Conservation (phyloP, 2,329 filamentous ascomycete species). For the Colletotrichum sojae region DNA sequence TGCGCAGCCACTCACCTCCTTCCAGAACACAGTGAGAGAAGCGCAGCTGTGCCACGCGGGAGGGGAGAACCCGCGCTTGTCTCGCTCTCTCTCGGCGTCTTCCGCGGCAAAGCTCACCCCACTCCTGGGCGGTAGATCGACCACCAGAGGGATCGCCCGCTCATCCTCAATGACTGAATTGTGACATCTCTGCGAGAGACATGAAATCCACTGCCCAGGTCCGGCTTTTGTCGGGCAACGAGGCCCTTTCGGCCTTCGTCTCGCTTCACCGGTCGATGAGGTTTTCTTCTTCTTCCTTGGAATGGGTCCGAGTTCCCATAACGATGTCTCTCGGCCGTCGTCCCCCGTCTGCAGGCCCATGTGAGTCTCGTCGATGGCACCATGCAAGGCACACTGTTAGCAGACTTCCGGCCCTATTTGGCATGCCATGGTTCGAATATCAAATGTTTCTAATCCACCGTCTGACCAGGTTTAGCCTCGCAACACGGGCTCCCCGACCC, state of each 20-base stretch:
- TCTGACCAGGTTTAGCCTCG: too few relatives aligned
- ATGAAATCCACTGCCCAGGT: conserved; percentile 2
- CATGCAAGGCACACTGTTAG: background rate
- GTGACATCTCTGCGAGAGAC: conserved; percentile 24
- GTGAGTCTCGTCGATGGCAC: background rate
- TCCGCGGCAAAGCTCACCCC: background rate
- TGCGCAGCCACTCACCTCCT: conserved; percentile 11
- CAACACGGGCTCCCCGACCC: too few relatives aligned
- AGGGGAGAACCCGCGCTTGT: background rate
- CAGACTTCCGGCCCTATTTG: background rate
- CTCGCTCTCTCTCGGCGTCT: background rate
- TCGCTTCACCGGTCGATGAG: background rate
- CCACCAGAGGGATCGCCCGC: background rate
- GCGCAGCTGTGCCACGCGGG: background rate
- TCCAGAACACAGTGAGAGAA: conserved; percentile 28
- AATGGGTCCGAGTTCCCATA: conserved; percentile 4
- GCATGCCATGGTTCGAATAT: background rate
- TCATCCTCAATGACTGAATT: background rate
- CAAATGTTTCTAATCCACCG: too few relatives aligned
- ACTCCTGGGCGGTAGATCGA: conserved; percentile 18
- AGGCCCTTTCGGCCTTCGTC: conserved; percentile 11
- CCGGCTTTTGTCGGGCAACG: conserved; percentile 15
- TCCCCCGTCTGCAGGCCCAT: too few relatives aligned
- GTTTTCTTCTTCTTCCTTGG: background rate
- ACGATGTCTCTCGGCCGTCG: conserved; percentile 19